Evolutionary conservation across 352 stramenopile species (phyloP).

Genomic region (Pythium grandisporangium): DNA sequence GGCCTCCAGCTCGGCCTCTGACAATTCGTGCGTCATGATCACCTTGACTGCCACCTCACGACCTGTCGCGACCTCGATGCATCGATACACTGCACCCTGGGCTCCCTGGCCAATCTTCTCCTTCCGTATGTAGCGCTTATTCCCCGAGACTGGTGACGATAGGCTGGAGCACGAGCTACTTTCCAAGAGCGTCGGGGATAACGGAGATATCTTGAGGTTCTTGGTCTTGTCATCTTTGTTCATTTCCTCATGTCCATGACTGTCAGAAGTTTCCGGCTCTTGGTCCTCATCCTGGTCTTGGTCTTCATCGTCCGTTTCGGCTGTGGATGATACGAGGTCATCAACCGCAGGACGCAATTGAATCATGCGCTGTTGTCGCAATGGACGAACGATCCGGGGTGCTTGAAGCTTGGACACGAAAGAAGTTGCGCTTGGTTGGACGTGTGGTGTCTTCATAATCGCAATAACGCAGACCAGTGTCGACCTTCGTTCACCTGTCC

Average conservation of each 20-base stretch:
- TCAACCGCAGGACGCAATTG: not conserved
- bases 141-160: slow-evolving; percentile 7
- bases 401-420: not conserved
- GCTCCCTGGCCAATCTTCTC: slow-evolving; percentile 78
- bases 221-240: no score
- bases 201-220: not conserved
- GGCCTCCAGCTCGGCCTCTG: slow-evolving; percentile 28
- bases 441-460: no score
- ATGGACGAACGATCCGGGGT: not conserved
- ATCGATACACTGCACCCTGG: slow-evolving; percentile 68
- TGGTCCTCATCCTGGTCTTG: not conserved
- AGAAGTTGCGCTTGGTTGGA: slow-evolving; percentile 4
- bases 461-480: no score
- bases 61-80: slow-evolving; percentile 36
- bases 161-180: slow-evolving; percentile 6
- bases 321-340: not conserved
- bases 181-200: slow-evolving; percentile 21
- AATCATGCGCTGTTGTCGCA: not conserved
- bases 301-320: not conserved
- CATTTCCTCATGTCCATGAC: no score
- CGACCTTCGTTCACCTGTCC: no score
- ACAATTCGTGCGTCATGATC: slow-evolving; percentile 50
- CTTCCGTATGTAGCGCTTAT: slow-evolving; percentile 45
- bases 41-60: slow-evolving; percentile 59
- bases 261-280: no score